Percentiles rank a stretch among this genome's conserved stretches.
phyloP scores from a whole-genome alignment of 495 filamentous ascomycete species.

The Rhypophila decipiens region DNA sequence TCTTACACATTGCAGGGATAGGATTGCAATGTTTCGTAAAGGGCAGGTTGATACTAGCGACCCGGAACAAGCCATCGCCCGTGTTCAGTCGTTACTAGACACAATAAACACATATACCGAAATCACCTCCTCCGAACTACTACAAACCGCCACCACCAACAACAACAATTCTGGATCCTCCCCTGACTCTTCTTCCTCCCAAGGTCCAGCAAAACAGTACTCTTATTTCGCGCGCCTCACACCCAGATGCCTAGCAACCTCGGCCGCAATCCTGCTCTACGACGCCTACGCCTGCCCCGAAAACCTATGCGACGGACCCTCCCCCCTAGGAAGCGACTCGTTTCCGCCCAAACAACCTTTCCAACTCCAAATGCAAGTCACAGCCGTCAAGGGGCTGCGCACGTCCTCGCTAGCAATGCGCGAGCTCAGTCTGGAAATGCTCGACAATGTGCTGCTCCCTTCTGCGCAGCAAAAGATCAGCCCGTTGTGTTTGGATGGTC shows the following conservation, averaged over 20 bases:
- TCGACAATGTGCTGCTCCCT: conserved; percentile 14
- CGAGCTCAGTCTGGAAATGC: conserved; percentile 14
- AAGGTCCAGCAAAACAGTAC: neutral
- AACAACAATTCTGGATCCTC: no score
- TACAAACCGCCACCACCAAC: neutral
- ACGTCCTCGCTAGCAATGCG: conserved; percentile 4
- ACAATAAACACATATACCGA: no score
- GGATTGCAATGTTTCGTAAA: no score
- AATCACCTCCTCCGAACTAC: neutral
- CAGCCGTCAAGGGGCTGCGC: conserved; percentile 9
- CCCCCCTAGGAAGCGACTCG: conserved; percentile 1
- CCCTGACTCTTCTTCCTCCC: neutral
- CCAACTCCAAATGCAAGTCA: conserved; percentile 10
- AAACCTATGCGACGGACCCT: conserved; percentile 14
- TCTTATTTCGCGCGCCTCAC: conserved; percentile 7
- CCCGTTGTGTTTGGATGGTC: conserved; percentile 17
- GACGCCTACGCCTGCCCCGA: conserved; percentile 22
- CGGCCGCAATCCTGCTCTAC: conserved; percentile 13
- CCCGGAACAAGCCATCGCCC: no score
- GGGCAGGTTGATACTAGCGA: no score
- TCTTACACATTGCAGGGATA: conserved; percentile 14
- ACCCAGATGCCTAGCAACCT: conserved; percentile 11
- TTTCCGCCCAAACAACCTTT: conserved; percentile 1
- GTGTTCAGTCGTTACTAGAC: conserved; percentile 6
- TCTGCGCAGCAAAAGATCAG: conserved; percentile 2